Conservation (phyloP, 371 early-diverging fungal genomes). For the Mucor plumbeus region DNA sequence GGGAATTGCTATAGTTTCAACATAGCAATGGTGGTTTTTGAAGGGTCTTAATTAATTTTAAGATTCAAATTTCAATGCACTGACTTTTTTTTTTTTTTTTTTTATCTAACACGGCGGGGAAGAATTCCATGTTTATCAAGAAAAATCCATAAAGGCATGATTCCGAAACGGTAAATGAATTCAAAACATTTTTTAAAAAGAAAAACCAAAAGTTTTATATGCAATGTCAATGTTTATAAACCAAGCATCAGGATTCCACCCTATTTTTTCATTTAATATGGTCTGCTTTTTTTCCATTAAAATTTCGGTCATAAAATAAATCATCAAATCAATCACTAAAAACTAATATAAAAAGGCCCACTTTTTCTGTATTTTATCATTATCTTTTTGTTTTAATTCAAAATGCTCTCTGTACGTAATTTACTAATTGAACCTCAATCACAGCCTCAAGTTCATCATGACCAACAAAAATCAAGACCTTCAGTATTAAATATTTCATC, state of each 20-base stretch:
- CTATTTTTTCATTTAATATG: not conserved
- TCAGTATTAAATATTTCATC: slow-evolving; percentile 15
- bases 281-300: not conserved
- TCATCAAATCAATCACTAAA: not conserved
- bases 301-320: not conserved
- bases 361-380: not conserved
- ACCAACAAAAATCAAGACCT: slow-evolving; percentile 1
- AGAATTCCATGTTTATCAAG: not conserved
- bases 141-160: not conserved
- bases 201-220: not conserved
- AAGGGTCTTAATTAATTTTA: too few species aligned
- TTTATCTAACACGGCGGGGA: not conserved
- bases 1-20: too few species aligned
- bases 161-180: too few species aligned
- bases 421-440: not conserved
- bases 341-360: not conserved
- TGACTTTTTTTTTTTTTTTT: too few species aligned
- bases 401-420: slow-evolving; percentile 12
- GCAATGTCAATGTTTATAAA: too few species aligned
- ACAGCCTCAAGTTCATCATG: not conserved
- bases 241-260: not conserved
- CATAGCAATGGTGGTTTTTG: too few species aligned
- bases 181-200: not conserved
- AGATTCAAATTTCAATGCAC: too few species aligned
- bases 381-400: not conserved